Percentiles rank a stretch among this genome's conserved stretches.
These are phyloP conservation scores for Cyclotella sp. DNA, from an alignment of 108 stramenopile species.

Conservation along the genomic window DNA sequence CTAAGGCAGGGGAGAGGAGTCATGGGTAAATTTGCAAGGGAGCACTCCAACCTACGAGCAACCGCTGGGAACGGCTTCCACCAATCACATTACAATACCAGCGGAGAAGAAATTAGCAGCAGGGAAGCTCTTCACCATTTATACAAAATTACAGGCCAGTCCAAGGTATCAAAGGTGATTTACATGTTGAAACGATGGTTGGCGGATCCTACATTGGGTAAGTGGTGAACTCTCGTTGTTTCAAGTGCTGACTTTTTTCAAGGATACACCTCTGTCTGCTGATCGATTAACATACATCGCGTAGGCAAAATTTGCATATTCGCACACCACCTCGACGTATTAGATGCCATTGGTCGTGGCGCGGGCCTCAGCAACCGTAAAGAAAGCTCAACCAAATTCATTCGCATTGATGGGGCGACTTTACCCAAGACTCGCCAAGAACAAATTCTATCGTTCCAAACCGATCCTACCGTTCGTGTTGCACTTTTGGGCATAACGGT, in stretches of 20 bases:
- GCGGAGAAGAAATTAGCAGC: conserved; percentile 44
- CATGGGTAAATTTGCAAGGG: conserved; percentile 69
- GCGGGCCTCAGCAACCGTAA: conserved; percentile 54
- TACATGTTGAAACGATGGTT: conserved; percentile 76
- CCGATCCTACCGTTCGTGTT: conserved; percentile 80
- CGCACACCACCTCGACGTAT: conserved; percentile 93
- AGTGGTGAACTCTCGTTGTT: background rate
- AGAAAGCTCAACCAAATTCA: conserved; percentile 58
- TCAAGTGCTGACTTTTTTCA: background rate
- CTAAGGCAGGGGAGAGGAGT: conserved; percentile 75
- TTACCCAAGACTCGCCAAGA: conserved; percentile 88
- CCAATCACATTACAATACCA: background rate
- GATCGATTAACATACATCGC: background rate
- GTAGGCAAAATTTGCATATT: conserved; percentile 95
- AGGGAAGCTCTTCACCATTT: conserved; percentile 84
- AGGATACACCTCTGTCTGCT: background rate
- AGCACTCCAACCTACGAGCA: conserved; percentile 26
- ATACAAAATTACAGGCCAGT: conserved; percentile 81
- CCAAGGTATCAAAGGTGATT: conserved; percentile 79
- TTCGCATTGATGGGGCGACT: conserved; percentile 96
- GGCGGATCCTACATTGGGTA: conserved; percentile 62
- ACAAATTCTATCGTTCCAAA: conserved; percentile 92
- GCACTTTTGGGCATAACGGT: conserved; percentile 93
- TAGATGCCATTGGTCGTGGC: conserved; percentile 75
- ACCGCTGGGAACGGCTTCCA: conserved; percentile 8